Evolutionary conservation across 1,284 basidiomycete species (phyloP).

Genomic region (Puccinia horiana): DNA sequence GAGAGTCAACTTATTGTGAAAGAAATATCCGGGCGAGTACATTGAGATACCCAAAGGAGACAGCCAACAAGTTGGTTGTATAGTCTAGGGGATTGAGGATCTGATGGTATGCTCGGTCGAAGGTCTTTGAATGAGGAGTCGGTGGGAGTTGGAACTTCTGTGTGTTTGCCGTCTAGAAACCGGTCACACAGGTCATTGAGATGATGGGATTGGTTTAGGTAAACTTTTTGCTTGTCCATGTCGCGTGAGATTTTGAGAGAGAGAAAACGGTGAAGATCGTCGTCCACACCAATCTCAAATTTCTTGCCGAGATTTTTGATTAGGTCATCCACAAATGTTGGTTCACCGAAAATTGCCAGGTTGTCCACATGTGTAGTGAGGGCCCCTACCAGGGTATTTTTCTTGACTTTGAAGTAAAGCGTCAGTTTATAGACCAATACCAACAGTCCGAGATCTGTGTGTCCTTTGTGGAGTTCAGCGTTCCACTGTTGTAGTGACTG

Average conservation of each 20-base stretch:
- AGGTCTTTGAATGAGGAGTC: background rate
- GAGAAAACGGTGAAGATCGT: slow-evolving; percentile 8
- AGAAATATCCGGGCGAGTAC: background rate
- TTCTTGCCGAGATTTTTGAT: background rate
- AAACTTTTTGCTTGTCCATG: background rate
- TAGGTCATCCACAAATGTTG: background rate
- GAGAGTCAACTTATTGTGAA: background rate
- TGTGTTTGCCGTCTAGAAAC: background rate
- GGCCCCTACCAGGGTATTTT: background rate
- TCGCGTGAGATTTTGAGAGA: background rate
- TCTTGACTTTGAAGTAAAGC: background rate
- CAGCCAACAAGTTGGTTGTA: background rate
- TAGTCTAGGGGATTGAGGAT: background rate
- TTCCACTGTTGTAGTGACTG: slow-evolving; percentile 21
- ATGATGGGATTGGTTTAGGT: background rate
- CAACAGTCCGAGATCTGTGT: background rate
- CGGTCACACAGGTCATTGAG: background rate
- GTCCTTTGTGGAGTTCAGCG: background rate
- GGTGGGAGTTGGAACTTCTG: background rate
- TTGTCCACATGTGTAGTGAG: background rate
- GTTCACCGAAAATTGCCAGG: too few relatives aligned
- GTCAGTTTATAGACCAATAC: slow-evolving; percentile 4
- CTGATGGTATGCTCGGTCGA: background rate
- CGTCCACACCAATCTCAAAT: slow-evolving; percentile 3
- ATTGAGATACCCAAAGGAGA: background rate